Evolutionary conservation across 2,329 filamentous ascomycete genomes (phyloP).

Genomic region (Acrocalymma vagum): DNA sequence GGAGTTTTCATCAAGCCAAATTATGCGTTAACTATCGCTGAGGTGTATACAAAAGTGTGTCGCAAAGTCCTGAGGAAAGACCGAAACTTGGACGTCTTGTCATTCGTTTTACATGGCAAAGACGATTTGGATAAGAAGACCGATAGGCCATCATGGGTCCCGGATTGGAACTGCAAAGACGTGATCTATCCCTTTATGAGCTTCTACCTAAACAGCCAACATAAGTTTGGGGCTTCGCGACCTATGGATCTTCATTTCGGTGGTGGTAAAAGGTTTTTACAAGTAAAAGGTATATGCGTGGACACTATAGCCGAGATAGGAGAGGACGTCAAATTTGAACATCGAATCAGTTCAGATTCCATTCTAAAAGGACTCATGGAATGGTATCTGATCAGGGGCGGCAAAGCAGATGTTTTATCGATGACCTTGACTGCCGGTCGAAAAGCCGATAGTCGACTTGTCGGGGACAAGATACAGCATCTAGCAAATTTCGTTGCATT

Average conservation of each 20-base stretch:
- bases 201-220: slow-evolving; percentile 3
- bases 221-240: slow-evolving; percentile 4
- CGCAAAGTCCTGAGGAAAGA: slow-evolving; percentile 8
- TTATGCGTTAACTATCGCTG: slow-evolving; percentile 10
- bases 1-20: slow-evolving; percentile 11
- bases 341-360: neutral
- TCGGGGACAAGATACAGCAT: slow-evolving; percentile 6
- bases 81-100: slow-evolving; percentile 15
- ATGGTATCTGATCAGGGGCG: slow-evolving; percentile 7
- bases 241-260: slow-evolving; percentile 1
- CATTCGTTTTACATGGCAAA: slow-evolving; percentile 4
- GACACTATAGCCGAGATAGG: slow-evolving; percentile 7
- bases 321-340: neutral
- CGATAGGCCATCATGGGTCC: slow-evolving; percentile 24
- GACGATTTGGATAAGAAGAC: neutral
- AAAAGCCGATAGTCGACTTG: slow-evolving; percentile 1
- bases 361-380: slow-evolving; percentile 1
- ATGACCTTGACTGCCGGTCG: slow-evolving; percentile 16
- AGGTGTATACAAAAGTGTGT: slow-evolving; percentile 20
- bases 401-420: slow-evolving; percentile 1
- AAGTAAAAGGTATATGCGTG: slow-evolving; percentile 10
- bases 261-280: neutral
- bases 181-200: slow-evolving; percentile 11
- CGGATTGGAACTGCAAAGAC: slow-evolving; percentile 18
- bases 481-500: slow-evolving; percentile 15